Conservation (phyloP, 2,329 filamentous ascomycete species). For the Coniella vitis region DNA sequence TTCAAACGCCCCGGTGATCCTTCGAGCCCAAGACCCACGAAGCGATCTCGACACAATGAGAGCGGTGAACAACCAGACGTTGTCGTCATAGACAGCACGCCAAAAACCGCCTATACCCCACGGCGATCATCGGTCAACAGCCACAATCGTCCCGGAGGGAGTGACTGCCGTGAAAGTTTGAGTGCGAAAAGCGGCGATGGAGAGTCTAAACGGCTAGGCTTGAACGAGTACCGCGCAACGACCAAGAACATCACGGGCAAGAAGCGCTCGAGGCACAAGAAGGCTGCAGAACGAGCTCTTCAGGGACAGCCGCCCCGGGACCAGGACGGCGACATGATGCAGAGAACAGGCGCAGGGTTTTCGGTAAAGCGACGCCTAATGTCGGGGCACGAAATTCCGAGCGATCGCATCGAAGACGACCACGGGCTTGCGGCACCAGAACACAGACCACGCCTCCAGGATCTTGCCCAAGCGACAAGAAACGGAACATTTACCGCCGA, state of each 20-base stretch:
- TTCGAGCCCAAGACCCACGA: not conserved
- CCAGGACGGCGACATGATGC: not conserved
- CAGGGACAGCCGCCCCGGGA: not conserved
- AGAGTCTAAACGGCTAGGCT: not conserved
- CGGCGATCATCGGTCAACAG: no score
- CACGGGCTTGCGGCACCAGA: not conserved
- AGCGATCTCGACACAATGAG: constrained; percentile 9
- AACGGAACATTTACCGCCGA: no score
- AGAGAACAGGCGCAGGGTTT: not conserved
- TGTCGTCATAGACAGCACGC: not conserved
- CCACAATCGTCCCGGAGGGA: not conserved
- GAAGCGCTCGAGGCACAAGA: constrained; percentile 5
- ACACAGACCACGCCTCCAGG: not conserved
- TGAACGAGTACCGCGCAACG: constrained; percentile 7
- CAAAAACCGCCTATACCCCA: not conserved
- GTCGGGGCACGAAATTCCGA: not conserved
- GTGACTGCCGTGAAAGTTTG: not conserved
- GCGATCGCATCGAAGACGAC: constrained; percentile 10
- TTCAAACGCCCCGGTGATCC: constrained; percentile 7
- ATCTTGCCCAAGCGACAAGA: not conserved
- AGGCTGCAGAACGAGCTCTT: not conserved
- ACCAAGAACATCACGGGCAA: not conserved
- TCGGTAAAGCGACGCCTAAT: not conserved
- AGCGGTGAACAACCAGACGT: not conserved
- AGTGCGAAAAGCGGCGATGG: constrained; percentile 9